Evolutionary conservation across 1,284 basidiomycete species (phyloP).

Genomic region (Neonothopanus nambi): DNA sequence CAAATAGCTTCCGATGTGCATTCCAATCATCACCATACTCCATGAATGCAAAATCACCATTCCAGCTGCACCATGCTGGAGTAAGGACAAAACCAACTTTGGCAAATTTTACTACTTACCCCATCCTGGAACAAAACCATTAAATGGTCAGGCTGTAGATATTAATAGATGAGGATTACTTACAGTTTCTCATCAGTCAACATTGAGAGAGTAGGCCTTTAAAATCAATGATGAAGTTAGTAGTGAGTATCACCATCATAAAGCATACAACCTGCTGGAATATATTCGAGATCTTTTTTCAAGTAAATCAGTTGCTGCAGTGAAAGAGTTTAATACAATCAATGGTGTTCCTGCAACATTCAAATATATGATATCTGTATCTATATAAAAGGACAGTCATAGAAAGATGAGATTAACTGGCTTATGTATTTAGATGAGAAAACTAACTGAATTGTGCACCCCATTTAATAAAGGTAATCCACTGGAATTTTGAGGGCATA

Average conservation of each 20-base stretch:
- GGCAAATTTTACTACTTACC: too few relatives aligned
- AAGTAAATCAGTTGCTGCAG: not conserved
- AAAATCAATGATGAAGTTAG: too few relatives aligned
- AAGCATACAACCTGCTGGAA: too few relatives aligned
- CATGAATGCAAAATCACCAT: conserved; percentile 24
- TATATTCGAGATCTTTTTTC: not conserved
- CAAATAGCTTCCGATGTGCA: conserved; percentile 34
- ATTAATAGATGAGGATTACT: too few relatives aligned
- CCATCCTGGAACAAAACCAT: too few relatives aligned
- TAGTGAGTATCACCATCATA: too few relatives aligned
- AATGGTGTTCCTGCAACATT: not conserved
- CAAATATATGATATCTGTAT: not conserved
- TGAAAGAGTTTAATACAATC: not conserved
- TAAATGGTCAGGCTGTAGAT: too few relatives aligned
- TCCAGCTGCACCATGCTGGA: conserved; percentile 4
- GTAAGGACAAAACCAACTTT: too few relatives aligned
- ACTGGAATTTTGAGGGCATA: not conserved
- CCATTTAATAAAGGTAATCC: conserved; percentile 10
- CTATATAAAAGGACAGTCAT: not conserved
- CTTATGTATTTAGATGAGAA: not conserved
- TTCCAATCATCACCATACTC: conserved; percentile 44
- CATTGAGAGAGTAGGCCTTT: too few relatives aligned
- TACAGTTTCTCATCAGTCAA: too few relatives aligned
- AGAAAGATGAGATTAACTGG: not conserved
- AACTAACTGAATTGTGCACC: conserved; percentile 3